phyloP scores from a whole-genome alignment of 495 filamentous ascomycete species.

The Umbilicaria muhlenbergii region DNA sequence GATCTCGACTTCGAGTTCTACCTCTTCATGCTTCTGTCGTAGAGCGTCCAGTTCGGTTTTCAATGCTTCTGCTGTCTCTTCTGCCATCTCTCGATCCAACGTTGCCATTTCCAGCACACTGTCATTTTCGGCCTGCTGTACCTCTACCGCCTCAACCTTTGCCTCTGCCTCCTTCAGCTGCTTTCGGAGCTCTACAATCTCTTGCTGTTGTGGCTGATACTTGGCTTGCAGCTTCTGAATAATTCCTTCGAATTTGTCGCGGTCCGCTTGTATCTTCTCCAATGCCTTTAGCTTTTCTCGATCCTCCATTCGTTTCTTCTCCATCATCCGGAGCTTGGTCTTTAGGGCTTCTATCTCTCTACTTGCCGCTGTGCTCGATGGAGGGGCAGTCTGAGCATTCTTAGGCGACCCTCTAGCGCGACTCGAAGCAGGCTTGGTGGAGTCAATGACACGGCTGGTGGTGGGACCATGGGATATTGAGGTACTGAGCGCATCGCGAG shows the following conservation, averaged over 20 bases:
- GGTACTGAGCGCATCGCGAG: neutral
- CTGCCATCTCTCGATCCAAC: slow-evolving; percentile 90
- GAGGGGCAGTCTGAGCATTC: neutral
- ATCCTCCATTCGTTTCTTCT: slow-evolving; percentile 71
- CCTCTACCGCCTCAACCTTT: slow-evolving; percentile 51
- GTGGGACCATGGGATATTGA: slow-evolving; percentile 6
- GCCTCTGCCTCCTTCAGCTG: slow-evolving; percentile 61
- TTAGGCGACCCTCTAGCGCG: slow-evolving; percentile 10
- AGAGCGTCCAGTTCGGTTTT: slow-evolving; percentile 70
- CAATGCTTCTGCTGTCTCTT: slow-evolving; percentile 70
- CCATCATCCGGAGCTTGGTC: slow-evolving; percentile 60
- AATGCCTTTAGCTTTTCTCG: slow-evolving; percentile 71
- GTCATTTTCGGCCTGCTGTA: slow-evolving; percentile 68
- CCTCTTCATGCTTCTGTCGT: slow-evolving; percentile 60
- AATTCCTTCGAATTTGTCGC: slow-evolving; percentile 73
- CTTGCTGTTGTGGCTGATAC: slow-evolving; percentile 72
- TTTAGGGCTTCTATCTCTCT: slow-evolving; percentile 69
- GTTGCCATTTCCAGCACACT: slow-evolving; percentile 72
- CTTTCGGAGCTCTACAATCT: slow-evolving; percentile 58
- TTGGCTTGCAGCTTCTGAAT: slow-evolving; percentile 88
- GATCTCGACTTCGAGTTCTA: slow-evolving; percentile 76
- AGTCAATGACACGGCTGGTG: slow-evolving; percentile 3
- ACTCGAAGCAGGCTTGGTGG: slow-evolving; percentile 3
- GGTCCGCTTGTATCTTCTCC: slow-evolving; percentile 62
- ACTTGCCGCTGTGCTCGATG: slow-evolving; percentile 23